phyloP scores from a whole-genome alignment of 1,284 basidiomycete genomes.

The Erythrobasidium hasegawianum region DNA sequence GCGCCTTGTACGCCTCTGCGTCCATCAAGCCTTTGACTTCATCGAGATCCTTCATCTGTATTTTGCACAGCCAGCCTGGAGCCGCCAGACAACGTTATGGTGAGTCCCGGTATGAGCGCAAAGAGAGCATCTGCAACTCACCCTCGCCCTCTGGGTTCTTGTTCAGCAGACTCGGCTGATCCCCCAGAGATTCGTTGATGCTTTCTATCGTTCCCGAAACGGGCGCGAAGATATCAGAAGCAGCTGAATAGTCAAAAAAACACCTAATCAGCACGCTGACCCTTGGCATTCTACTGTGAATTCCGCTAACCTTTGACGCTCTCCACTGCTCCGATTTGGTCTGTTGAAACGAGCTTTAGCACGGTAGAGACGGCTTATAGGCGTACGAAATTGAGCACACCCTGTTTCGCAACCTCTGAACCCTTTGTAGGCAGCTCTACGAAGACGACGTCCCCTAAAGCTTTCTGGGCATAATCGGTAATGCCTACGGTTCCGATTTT shows the following conservation, averaged over 20 bases:
- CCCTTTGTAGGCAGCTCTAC: conserved; percentile 83
- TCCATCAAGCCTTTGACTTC: conserved; percentile 75
- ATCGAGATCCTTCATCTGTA: conserved; percentile 70
- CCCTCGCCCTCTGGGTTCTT: conserved; percentile 81
- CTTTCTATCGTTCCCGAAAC: conserved; percentile 77
- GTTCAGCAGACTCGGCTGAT: conserved; percentile 78
- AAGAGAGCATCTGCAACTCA: conserved; percentile 50
- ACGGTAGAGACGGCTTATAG: not conserved
- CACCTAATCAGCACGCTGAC: too few species aligned
- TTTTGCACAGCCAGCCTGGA: conserved; percentile 92
- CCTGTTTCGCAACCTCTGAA: conserved; percentile 67
- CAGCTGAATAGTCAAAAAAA: conserved; percentile 37
- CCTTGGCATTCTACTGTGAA: too few species aligned
- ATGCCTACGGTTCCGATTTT: conserved; percentile 78
- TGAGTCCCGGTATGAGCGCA: not conserved
- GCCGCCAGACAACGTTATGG: not conserved
- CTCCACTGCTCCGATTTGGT: conserved; percentile 90
- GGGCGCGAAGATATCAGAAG: conserved; percentile 68
- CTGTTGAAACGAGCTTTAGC: conserved; percentile 52
- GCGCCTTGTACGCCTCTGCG: conserved; percentile 71
- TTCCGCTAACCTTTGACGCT: conserved; percentile 92
- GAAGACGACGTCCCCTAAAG: conserved; percentile 94
- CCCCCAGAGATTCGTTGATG: conserved; percentile 70
- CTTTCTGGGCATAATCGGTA: conserved; percentile 88
- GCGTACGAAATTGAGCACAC: conserved; percentile 53